Conservation (phyloP, 148 eudicot species). For the Rhododendron mucronatum region DNA sequence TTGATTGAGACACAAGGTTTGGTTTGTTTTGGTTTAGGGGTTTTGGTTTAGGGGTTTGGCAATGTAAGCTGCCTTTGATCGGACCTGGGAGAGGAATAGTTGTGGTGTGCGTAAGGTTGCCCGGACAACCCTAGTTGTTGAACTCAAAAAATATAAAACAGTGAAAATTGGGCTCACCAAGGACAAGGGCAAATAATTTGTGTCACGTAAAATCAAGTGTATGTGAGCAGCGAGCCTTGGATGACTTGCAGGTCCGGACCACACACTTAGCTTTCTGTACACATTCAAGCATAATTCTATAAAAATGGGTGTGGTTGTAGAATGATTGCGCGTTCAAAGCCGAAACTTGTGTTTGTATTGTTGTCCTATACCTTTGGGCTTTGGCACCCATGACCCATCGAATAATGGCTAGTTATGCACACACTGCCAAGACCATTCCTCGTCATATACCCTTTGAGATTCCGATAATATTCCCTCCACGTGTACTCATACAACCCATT, state of each 20-base stretch:
- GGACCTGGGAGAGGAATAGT: too few relatives aligned
- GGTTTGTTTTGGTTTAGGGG: neutral
- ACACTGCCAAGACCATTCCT: neutral
- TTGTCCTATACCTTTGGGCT: neutral
- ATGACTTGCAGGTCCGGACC: neutral
- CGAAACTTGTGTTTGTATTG: neutral
- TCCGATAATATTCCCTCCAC: constrained; percentile 14
- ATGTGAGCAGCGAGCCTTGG: neutral
- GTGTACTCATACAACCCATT: constrained; percentile 12
- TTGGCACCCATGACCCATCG: neutral
- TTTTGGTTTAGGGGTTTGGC: neutral
- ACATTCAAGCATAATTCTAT: neutral
- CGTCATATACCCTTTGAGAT: neutral
- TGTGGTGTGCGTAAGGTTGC: too few relatives aligned
- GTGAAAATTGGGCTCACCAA: neutral
- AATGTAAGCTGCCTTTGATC: neutral
- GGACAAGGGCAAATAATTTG: neutral
- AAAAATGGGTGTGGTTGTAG: neutral
- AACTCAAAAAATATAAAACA: neutral
- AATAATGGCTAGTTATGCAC: neutral
- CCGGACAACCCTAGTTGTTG: too few relatives aligned
- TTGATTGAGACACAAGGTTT: neutral
- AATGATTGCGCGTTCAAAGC: neutral
- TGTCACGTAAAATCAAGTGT: neutral
- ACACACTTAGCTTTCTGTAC: neutral